A percentile compares a stretch with the other conserved stretches of the same genome.
phyloP scores from a whole-genome alignment of 805 yeast genomes.

The Diddensiella transvaalensis region DNA sequence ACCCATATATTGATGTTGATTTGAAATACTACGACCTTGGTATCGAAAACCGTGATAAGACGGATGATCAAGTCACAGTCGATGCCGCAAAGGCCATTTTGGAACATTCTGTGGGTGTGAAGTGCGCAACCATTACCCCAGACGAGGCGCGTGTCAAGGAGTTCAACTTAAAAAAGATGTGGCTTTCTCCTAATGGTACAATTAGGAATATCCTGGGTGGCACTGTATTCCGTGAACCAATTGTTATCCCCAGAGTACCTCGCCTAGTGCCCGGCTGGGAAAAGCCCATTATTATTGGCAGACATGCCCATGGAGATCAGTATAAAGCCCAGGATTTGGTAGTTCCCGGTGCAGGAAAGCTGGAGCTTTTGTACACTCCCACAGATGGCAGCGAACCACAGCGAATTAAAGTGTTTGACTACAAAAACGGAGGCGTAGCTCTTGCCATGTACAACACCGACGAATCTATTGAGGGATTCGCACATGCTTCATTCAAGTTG shows the following conservation, averaged over 20 bases:
- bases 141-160: conserved; percentile 88
- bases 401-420: conserved; percentile 63
- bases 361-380: conserved; percentile 75
- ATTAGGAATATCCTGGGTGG: conserved; percentile 95
- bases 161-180: conserved; percentile 88
- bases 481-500: conserved; percentile 85
- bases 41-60: conserved; percentile 78
- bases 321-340: conserved; percentile 88
- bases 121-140: conserved; percentile 98
- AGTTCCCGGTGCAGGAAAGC: conserved; percentile 72
- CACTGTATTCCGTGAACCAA: conserved; percentile 95
- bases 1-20: conserved; percentile 82
- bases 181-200: conserved; percentile 97
- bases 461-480: conserved; percentile 85
- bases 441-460: conserved; percentile 95
- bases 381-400: conserved; percentile 52
- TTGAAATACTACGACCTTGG: conserved; percentile 90
- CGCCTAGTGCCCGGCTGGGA: conserved; percentile 90
- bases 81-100: conserved; percentile 89
- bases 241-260: conserved; percentile 84
- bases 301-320: conserved; percentile 97
- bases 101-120: conserved; percentile 88
- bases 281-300: conserved; percentile 91
- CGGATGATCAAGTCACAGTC: conserved; percentile 81
- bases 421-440: conserved; percentile 72